Percentiles rank a stretch among this genome's conserved stretches.
Conservation (phyloP, 2,329 filamentous ascomycete genomes). For the Ophiostoma australiae region DNA sequence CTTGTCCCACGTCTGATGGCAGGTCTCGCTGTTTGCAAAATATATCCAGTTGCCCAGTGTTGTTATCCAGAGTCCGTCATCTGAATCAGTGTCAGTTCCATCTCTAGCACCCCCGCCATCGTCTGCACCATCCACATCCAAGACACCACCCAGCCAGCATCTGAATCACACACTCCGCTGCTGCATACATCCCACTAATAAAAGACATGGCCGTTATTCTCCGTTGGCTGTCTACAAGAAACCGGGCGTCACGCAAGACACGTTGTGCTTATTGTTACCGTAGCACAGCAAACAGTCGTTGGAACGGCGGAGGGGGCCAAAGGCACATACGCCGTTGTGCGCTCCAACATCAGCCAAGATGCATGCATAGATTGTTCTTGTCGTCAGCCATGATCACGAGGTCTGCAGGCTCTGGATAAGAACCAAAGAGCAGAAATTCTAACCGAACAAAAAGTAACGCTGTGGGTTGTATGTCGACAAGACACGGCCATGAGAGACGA, state of each 20-base stretch:
- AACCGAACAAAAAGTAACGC: too few species aligned
- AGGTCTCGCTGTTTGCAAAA: not conserved
- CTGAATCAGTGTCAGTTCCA: not conserved
- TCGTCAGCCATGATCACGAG: too few species aligned
- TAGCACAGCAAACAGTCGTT: not conserved
- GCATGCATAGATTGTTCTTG: not conserved
- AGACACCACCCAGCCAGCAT: not conserved
- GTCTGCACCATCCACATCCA: not conserved
- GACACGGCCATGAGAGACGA: too few species aligned
- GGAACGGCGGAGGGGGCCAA: not conserved
- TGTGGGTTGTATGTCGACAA: too few species aligned
- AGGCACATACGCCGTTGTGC: not conserved
- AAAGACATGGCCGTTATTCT: not conserved
- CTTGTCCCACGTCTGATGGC: not conserved
- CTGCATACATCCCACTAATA: not conserved
- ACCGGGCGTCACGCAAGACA: not conserved
- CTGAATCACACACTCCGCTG: not conserved
- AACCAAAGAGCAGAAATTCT: too few species aligned
- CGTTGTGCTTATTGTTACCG: not conserved
- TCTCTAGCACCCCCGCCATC: not conserved
- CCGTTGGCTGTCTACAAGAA: not conserved
- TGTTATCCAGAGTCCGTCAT: not conserved
- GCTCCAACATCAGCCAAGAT: not conserved
- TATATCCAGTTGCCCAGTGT: too few species aligned
- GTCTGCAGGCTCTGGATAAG: too few species aligned